A percentile compares a stretch with the other conserved stretches of the same genome.
Conservation (phyloP, 257 asterid genomes). For the Solanum virginianum region DNA sequence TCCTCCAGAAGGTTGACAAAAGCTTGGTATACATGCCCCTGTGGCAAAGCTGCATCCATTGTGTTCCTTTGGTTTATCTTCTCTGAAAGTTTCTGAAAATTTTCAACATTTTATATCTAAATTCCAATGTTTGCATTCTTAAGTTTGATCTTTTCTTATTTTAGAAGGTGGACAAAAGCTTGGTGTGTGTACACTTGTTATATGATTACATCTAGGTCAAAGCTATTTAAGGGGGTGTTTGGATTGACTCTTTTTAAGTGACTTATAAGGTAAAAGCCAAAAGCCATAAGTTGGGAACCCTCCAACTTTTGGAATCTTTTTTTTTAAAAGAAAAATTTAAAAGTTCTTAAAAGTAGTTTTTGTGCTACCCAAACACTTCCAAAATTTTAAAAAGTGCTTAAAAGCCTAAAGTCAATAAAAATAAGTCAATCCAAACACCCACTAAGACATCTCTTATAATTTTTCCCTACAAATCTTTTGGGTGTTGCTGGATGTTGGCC, state of each 20-base stretch:
- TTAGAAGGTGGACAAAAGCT: background rate
- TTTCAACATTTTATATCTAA: background rate
- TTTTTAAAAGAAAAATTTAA: too few species aligned
- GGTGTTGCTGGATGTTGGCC: background rate
- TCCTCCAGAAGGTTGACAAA: background rate
- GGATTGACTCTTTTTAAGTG: too few species aligned
- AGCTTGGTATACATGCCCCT: background rate
- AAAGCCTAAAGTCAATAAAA: too few species aligned
- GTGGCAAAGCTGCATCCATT: background rate
- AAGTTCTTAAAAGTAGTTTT: too few species aligned
- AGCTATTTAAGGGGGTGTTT: background rate
- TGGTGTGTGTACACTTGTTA: background rate
- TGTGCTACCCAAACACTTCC: too few species aligned
- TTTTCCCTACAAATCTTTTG: background rate
- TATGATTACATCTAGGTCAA: background rate
- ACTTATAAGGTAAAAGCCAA: too few species aligned
- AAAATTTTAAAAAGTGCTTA: too few species aligned
- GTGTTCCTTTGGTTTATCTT: background rate
- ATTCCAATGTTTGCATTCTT: background rate
- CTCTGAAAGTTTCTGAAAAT: background rate
- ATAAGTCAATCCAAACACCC: too few species aligned
- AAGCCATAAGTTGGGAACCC: too few species aligned
- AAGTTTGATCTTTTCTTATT: background rate
- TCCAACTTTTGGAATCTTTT: too few species aligned
- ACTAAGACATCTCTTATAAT: background rate